Evolutionary conservation across 1,284 basidiomycete species (phyloP), one percentile per base, ranked within the genome.

Genomic region (Entoloma clypeatum): DNA sequence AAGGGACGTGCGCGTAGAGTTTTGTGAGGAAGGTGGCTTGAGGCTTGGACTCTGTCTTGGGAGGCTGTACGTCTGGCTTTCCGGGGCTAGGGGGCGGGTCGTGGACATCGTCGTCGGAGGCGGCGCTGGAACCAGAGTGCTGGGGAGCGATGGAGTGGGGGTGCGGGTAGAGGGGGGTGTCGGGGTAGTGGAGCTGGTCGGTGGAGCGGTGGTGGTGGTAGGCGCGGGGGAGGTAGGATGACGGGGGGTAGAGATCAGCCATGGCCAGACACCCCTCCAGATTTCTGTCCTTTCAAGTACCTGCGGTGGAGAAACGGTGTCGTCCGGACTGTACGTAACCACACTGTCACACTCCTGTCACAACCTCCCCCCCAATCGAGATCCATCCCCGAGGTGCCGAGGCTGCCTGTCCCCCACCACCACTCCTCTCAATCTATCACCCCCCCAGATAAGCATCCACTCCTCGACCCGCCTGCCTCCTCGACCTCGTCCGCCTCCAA

Each of bases 1-100:
- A 28, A 27, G 27, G 27, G 24, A 81, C 84, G 56, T 59, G 90
- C 88, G 84, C 81, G 74, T 92, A 93, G 36, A 93, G 79, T 74
- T 92, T 93, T 61, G 89, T 92, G 57, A 93, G 72, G 61, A 93
- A 93, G 7, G 90, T 92, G 0, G 88, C 86, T 68, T 92, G 87
- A 1, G 88, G 81, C 71, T 88, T 88, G 35, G 77, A 62, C 49
- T 81, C 79, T 39, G 74, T 58, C 63, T 80, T 81, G 58, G 65
- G 67, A 33, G 74, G 68, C 49, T 74, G 72, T 48, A 68, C 62
- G 43, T 68, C 54, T 53, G 71, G 63, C 65, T 77, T 70, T 63
- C 71, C 48, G 42, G 69, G 58, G 38, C 65, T 63, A 3, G 68
- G 67, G n/a, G 69, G 67, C 36, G 69, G 64, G 41, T 77, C 71